Conservation (phyloP, 176 grass and related monocot genomes). For the Triticum turgidum region DNA sequence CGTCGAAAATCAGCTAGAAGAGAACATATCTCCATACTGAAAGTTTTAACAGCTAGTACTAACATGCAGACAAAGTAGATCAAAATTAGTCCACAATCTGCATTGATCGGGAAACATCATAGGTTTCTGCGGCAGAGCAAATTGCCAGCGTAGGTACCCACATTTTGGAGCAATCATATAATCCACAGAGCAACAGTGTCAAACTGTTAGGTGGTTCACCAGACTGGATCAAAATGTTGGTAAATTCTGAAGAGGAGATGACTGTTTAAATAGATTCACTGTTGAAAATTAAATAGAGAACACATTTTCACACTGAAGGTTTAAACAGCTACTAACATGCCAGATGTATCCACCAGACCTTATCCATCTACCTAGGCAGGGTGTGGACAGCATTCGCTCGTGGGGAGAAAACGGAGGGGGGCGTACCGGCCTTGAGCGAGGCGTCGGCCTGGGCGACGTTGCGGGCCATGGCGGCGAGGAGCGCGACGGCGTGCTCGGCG, state of each 20-base stretch:
- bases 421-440: slow-evolving; percentile 70
- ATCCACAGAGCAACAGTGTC: too few species aligned
- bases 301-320: too few species aligned
- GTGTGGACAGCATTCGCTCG: not conserved
- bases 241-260: too few species aligned
- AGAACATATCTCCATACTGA: not conserved
- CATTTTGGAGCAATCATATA: too few species aligned
- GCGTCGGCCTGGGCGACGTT: slow-evolving; percentile 72
- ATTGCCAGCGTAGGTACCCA: not conserved
- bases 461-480: slow-evolving; percentile 78
- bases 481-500: slow-evolving; percentile 76
- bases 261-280: too few species aligned
- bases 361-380: not conserved
- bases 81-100: not conserved
- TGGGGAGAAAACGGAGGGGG: not conserved
- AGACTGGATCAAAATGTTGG: too few species aligned
- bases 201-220: too few species aligned
- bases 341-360: too few species aligned
- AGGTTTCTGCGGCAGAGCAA: not conserved
- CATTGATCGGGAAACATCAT: not conserved
- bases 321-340: too few species aligned
- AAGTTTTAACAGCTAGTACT: not conserved
- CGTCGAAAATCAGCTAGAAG: not conserved
- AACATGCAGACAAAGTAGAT: not conserved
- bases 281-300: too few species aligned